These are phyloP conservation scores for Pezizomycotina sp. DNA, from an alignment of 2,329 filamentous ascomycete species.

Conservation along the genomic window DNA sequence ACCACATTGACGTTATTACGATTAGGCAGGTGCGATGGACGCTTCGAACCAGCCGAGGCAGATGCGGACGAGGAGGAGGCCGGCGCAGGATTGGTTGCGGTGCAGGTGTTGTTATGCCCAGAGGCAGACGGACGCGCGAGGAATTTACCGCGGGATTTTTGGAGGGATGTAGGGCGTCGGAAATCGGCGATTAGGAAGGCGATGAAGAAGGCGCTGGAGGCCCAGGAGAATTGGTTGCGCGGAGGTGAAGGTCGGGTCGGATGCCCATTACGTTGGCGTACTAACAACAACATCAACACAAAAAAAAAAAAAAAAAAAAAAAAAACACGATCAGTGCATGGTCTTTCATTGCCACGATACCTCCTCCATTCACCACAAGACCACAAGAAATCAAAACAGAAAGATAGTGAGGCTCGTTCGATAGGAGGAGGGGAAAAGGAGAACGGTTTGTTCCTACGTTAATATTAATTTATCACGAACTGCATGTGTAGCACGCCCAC, in stretches of 20 bases:
- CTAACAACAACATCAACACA: too few species aligned
- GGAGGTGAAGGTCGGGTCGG: slow-evolving; percentile 37
- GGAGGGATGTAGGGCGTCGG: slow-evolving; percentile 36
- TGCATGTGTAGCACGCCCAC: too few species aligned
- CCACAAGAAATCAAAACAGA: too few species aligned
- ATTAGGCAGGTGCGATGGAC: slow-evolving; percentile 44
- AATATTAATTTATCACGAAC: too few species aligned
- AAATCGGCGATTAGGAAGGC: slow-evolving; percentile 43
- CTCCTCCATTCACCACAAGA: too few species aligned
- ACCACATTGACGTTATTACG: slow-evolving; percentile 35
- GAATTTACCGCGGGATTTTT: slow-evolving; percentile 4
- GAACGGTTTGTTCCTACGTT: too few species aligned
- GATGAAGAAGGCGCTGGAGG: slow-evolving; percentile 47
- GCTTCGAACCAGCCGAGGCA: slow-evolving; percentile 43
- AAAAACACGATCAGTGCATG: too few species aligned
- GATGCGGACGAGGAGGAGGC: slow-evolving; percentile 39
- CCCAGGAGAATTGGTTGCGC: slow-evolving; percentile 46
- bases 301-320: too few species aligned
- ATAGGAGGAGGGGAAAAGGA: too few species aligned
- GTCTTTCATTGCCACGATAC: too few species aligned
- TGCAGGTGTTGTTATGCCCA: slow-evolving; percentile 41
- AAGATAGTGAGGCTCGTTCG: too few species aligned
- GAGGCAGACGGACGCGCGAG: slow-evolving; percentile 27
- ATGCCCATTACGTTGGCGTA: slow-evolving; percentile 53
- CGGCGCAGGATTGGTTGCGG: slow-evolving; percentile 38